phyloP scores from a whole-genome alignment of 2,329 filamentous ascomycete genomes.

The Monilinia aucupariae region DNA sequence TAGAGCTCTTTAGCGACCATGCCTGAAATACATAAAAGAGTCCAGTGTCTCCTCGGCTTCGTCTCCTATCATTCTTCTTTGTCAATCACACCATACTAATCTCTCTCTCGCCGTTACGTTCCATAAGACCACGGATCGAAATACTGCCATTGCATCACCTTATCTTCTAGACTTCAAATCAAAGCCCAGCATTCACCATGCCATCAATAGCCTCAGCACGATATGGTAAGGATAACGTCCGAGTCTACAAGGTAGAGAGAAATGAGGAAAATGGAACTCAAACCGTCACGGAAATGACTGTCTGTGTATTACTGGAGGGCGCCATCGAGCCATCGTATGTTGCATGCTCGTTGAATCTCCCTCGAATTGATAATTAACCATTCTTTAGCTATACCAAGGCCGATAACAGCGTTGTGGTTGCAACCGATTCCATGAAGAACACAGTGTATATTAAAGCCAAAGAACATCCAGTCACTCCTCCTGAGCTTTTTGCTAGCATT shows the following conservation, averaged over 20 bases:
- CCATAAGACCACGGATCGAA: background rate
- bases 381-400: slow-evolving; percentile 73
- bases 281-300: slow-evolving; percentile 89
- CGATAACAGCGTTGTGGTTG: slow-evolving; percentile 92
- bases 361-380: background rate
- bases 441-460: slow-evolving; percentile 94
- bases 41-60: background rate
- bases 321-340: slow-evolving; percentile 77
- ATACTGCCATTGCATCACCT: background rate
- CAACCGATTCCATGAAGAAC: slow-evolving; percentile 98
- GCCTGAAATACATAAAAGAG: slow-evolving; percentile 11
- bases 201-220: slow-evolving; percentile 57
- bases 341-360: background rate
- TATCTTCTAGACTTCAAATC: background rate
- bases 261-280: slow-evolving; percentile 72
- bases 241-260: slow-evolving; percentile 88
- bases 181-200: slow-evolving; percentile 39
- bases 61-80: slow-evolving; percentile 9
- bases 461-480: slow-evolving; percentile 84
- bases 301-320: slow-evolving; percentile 87
- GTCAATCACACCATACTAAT: slow-evolving; percentile 11
- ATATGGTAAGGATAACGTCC: slow-evolving; percentile 97
- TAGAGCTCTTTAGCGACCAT: background rate
- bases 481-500: slow-evolving; percentile 83
- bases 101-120: background rate